Evolutionary conservation across 495 filamentous ascomycete genomes (phyloP), one percentile per base, ranked within the genome.

Genomic region (Aspergillus diversus): DNA sequence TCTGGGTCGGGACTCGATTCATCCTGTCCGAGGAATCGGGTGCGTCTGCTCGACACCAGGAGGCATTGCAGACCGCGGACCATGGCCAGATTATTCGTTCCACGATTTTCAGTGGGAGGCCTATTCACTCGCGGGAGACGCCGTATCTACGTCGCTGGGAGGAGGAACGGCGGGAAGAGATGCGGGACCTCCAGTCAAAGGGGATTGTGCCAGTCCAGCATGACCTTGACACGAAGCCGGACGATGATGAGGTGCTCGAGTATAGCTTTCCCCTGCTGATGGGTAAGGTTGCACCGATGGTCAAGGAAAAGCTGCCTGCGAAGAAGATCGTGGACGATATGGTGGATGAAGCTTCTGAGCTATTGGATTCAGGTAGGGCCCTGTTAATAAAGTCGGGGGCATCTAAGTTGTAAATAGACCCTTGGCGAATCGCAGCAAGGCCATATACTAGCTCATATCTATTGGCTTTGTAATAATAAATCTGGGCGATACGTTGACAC

Each of bases 1-100:
- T 99, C 55, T 99, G 95, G 95, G 89, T 99, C 62, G 95, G 95
- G 63, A 99, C 95, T 52, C 86, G 96, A 55, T 99, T 99, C 81
- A 90, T 99, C 60, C 85, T 99, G 59, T 84, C 85, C 57, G 92
- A 97, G 50, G 95, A 99, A 81, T 96, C 95, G 43, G 92, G 95
- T 71, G 95, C 95, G n/a, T 90, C 95, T 34, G 87, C 91, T 76
- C 89, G 92, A 33, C 95, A 99, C 82, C 95, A 99, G 80, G 95
- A 98, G 81, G 92, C 95, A 55, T 95, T 99, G 55, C 85, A 88
- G 70, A 98, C 95, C 35, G 84, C 93, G 62, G 86, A 90, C 63
- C 96, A 92, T 75, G 91, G 96, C 79, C 94, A 98, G 75, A 97
- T 93, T 67, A 83, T 97, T 69, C 90, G 91, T 61, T 98, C 95